Conservation (phyloP, 2,329 filamentous ascomycete species). For the Cercospora sp. region DNA sequence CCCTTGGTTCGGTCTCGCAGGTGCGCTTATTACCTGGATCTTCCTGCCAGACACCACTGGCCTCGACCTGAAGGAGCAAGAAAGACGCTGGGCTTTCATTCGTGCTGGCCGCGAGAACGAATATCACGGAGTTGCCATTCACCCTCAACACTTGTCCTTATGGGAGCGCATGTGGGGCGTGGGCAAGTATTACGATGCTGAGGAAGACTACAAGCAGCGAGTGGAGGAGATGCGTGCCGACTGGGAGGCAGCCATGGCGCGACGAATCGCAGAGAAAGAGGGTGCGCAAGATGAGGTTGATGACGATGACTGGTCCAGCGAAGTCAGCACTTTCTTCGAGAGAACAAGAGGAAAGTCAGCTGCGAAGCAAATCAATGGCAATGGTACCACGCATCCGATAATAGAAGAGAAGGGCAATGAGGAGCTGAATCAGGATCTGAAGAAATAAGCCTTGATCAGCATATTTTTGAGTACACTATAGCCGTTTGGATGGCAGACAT, state of each 20-base stretch:
- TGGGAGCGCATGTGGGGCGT: constrained; percentile 82
- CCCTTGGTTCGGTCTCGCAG: constrained; percentile 89
- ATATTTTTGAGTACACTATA: not conserved
- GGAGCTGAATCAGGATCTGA: constrained; percentile 13
- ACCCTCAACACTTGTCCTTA: constrained; percentile 81
- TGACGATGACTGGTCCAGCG: constrained; percentile 50
- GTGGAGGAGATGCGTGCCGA: constrained; percentile 74
- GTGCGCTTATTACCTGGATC: constrained; percentile 77
- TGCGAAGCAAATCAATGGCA: constrained; percentile 10
- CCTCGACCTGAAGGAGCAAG: constrained; percentile 94
- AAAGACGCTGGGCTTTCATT: constrained; percentile 88
- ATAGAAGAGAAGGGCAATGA: constrained; percentile 24
- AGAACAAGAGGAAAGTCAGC: constrained; percentile 44
- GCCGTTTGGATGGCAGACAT: not conserved
- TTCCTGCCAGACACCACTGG: constrained; percentile 97
- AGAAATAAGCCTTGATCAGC: constrained; percentile 9
- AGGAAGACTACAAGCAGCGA: constrained; percentile 75
- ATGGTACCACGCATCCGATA: constrained; percentile 14
- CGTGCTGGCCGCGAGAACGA: constrained; percentile 73
- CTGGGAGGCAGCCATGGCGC: constrained; percentile 58
- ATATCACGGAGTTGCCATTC: constrained; percentile 91
- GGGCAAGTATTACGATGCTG: constrained; percentile 79
- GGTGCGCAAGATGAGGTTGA: constrained; percentile 40
- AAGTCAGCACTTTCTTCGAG: constrained; percentile 57
- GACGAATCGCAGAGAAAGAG: constrained; percentile 54